These are phyloP conservation scores for Endocarpon pusillum DNA, from an alignment of 495 filamentous ascomycete species.

Conservation along the genomic window DNA sequence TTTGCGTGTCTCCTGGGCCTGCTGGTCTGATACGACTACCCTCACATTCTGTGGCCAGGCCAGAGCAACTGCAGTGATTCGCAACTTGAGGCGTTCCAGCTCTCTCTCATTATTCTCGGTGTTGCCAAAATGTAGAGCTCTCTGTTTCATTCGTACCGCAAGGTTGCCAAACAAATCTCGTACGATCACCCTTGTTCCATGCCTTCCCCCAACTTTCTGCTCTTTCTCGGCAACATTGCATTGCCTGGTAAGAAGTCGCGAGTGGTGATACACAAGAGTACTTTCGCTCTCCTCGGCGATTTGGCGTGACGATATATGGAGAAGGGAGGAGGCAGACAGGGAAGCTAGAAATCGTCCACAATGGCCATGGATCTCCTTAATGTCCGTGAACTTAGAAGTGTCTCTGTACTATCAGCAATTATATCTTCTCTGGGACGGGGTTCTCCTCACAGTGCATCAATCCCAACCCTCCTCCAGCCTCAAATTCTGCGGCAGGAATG, in stretches of 20 bases:
- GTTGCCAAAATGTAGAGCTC: constrained; percentile 30
- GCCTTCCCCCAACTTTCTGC: constrained; percentile 32
- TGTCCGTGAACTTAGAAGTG: constrained; percentile 53
- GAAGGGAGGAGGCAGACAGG: constrained; percentile 54
- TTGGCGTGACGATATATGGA: constrained; percentile 69
- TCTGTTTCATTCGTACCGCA: constrained; percentile 87
- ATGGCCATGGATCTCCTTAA: constrained; percentile 39
- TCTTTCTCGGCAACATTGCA: constrained; percentile 46
- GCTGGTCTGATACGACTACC: constrained; percentile 9
- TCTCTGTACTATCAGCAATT: constrained; percentile 39
- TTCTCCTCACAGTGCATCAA: constrained; percentile 48
- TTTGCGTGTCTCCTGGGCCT: constrained; percentile 1
- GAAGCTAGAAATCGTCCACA: constrained; percentile 66
- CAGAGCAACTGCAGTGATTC: constrained; percentile 38
- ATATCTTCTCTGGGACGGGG: too few relatives aligned
- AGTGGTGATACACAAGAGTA: constrained; percentile 52
- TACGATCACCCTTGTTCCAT: constrained; percentile 68
- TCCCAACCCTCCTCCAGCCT: constrained; percentile 51
- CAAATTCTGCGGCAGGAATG: constrained; percentile 56
- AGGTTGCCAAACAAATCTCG: constrained; percentile 87
- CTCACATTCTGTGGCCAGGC: constrained; percentile 41
- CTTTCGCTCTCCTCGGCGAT: constrained; percentile 43
- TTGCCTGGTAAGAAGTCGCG: constrained; percentile 48
- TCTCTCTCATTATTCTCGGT: constrained; percentile 43
- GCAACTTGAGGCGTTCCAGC: constrained; percentile 56